Base-by-base conservation (phyloP, 2,329 filamentous ascomycete genomes). In the Colletotrichum tabaci region DNA sequence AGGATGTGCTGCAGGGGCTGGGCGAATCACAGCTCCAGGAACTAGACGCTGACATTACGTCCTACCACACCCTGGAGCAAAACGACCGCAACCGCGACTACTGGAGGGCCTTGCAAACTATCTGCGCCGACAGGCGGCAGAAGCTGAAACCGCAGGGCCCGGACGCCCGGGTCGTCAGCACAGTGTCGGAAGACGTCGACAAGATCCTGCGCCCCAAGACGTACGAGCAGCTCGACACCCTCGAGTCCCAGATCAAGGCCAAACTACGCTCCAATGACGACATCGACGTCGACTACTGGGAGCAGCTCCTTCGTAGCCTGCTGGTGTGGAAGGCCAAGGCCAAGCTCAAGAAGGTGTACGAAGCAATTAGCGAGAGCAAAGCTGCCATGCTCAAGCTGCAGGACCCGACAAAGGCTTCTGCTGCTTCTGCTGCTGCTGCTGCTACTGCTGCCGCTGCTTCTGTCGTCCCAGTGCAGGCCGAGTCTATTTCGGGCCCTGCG, bases 201-300 rank as follows among this genome's bases (percentile, higher is more conserved):
- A 92, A 91, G 78, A 90, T 99, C 44, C 86, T 99, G 13, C 89
- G 90, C 4, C 94, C 95, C 10, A 99, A 99, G 84, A 90, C 91
- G 18, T 91, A 94, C 77, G 92, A 94, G 77, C 94, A 98, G 80
- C 86, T 99, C n/a, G 92, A 95, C 79, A 89, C 89, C 21, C 86
- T 99, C 60, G 96, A 99, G 82, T 89, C 87, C 74, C 95, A 98
- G 83, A 96, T 99, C 80, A 91, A 91, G 79, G 86, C 87, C 18
- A 99, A 99, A 84, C 85, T 99, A 58, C 88, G 91, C 63, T 97
- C 94, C 9, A 92, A 98, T 79, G 95, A 98, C 78, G 92, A 94
- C 49, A 96, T 99, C 75, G 96, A 99, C 81, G 94, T 93, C 2
- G 96, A 99, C 82, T 99, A 98, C 81, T 99, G 96, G 96, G 94